A percentile compares a stretch with the other conserved stretches of the same genome.
phyloP scores from a whole-genome alignment of 2,329 filamentous ascomycete species.

The Penicillium brevicompactum region DNA sequence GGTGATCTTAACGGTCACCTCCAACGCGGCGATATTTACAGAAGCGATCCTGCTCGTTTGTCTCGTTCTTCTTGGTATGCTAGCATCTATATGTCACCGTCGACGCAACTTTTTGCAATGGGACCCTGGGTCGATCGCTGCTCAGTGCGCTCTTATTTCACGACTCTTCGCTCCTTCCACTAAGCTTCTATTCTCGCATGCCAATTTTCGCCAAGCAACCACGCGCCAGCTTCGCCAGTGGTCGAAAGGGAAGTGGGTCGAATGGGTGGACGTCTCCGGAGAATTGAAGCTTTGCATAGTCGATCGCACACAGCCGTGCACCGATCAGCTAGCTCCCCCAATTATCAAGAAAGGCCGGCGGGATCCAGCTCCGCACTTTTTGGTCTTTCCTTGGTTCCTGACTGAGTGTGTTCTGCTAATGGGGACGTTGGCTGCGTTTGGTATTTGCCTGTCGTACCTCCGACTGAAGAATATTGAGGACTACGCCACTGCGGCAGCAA shows the following conservation, averaged over 20 bases:
- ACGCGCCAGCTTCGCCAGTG: not conserved
- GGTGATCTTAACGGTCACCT: not conserved
- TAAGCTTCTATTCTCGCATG: not conserved
- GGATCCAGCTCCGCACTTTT: conserved; percentile 18
- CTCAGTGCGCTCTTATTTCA: not conserved
- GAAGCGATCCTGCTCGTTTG: not conserved
- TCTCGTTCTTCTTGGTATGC: not conserved
- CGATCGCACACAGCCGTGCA: not conserved
- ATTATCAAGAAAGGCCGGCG: not conserved
- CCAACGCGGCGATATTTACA: not conserved
- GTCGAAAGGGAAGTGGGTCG: not conserved
- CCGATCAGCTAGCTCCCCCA: not conserved
- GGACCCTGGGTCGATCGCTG: not conserved
- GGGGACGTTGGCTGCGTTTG: conserved; percentile 14
- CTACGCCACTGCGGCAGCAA: conserved; percentile 5
- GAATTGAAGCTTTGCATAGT: not conserved
- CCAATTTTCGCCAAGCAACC: not conserved
- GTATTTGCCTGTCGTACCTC: conserved; percentile 11
- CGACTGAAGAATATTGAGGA: conserved; percentile 12
- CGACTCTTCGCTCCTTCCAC: not conserved
- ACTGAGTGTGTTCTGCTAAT: conserved; percentile 20
- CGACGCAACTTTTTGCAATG: not conserved
- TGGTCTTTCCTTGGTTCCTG: conserved; percentile 18
- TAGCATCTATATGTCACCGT: not conserved
- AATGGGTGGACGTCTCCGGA: not conserved